Base-by-base conservation (phyloP, 2,329 filamentous ascomycete genomes). In the Alternaria arbusti region DNA sequence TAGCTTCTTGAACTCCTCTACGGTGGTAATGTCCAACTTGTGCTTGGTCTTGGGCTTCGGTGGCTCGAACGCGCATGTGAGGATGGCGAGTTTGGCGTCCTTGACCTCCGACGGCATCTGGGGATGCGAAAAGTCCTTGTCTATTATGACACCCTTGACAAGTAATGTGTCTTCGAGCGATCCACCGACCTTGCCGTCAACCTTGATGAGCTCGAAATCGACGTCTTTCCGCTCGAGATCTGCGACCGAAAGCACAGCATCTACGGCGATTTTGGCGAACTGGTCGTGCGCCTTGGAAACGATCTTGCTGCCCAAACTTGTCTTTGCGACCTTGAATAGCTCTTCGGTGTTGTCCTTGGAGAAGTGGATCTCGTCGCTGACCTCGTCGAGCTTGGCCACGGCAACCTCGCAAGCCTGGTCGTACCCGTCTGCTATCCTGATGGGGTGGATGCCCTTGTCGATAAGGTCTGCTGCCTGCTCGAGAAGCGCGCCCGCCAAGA, bases 41-140 rank as follows among this genome's bases (percentile, higher is more conserved):
- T 99, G 96, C 88, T 99, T 99, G 51, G 96, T 99, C 89, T 99
- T 99, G 72, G 96, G 96, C 87, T 99, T 99, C 54, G 96, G 96
- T 30, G 96, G 96, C 85, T 99, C 96, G 79, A 99, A 99, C 5
- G 96, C 94, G 81, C 96, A 99, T 55, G 96, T 99, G 64, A 99
- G 85, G 76, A 99, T 99, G 72, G 96, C 96, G 77, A 99, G 90
- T 86, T 97, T 98, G 78, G 96, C 96, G 82, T 99, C 94, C 74
- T 86, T 88, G 69, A 99, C 95, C 82, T 97, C 94, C 54, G 91
- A 92, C 11, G 96, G 96, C 96, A 99, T 99, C 84, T 99, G 96
- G 12, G 96, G 96, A 82, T 99, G 96, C 36, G 96, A 98, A 82
- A 99, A 99, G 84, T 99, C 96, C 86, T 99, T 99, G 88, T 99